Evolutionary conservation across 2,329 filamentous ascomycete genomes (phyloP), one percentile per base, ranked within the genome.

Genomic region (Ascochyta lentis): DNA sequence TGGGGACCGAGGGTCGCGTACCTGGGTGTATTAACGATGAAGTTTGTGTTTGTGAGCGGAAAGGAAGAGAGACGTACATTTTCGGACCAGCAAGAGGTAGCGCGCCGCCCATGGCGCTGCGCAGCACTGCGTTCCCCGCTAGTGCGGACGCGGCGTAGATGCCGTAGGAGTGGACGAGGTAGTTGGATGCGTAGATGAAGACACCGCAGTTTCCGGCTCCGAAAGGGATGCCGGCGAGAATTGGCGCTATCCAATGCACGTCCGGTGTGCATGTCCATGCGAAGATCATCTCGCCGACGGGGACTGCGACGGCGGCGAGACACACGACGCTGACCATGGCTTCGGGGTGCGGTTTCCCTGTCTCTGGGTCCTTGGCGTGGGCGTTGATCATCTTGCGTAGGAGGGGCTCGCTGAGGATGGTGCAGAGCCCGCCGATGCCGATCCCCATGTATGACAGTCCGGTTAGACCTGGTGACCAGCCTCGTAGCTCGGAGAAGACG

Each of bases 141-240:
- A 96, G 79, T 0, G 92, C 91, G 3, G 86, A 90, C 0, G 92
- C 91, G 1, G 91, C 87, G 70, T 92, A 96, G 64, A 95, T 89
- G 4, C 88, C 88, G 64, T 96, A 96, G 6, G 87, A 86, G 43
- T 89, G 84, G 0, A 91, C 90, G 3, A 96, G 79, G 71, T 96
- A 96, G 66, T 92, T 95, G 6, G 83, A 85, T 0, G 88, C 85
- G 68, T 96, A 95, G 68, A 96, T 93, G 77, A 96, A 96, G 34
- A 90, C 86, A 3, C 87, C 82, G 8, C 85, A 87, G 66, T 94
- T 95, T 0, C 91, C 91, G 0, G 84, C 81, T 9, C 91, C 91
- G 65, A 95, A 96, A 0, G 89, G 89, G 6, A 96, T 83, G 0
- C 91, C 91, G 1, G 91, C 91, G 0, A 90, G 79, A 44, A 96